Evolutionary conservation across 768 basidiomycete species (phyloP).

Genomic region (Termitomyces heimii): DNA sequence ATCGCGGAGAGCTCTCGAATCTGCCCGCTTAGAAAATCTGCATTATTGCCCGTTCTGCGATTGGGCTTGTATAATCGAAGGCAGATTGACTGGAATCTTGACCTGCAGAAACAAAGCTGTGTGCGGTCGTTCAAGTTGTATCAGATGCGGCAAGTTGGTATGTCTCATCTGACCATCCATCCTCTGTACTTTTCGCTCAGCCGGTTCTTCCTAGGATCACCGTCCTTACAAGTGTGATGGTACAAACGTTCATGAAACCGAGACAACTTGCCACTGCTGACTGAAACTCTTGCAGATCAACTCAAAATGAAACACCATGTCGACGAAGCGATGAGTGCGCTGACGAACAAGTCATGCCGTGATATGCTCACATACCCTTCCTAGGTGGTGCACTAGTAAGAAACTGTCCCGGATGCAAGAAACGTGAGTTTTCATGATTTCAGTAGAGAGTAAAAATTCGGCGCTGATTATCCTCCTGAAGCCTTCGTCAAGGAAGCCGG

Average conservation of each 20-base stretch:
- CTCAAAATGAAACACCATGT: slow-evolving; percentile 61
- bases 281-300: neutral
- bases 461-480: slow-evolving; percentile 17
- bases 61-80: slow-evolving; percentile 72
- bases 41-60: slow-evolving; percentile 93
- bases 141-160: slow-evolving; percentile 70
- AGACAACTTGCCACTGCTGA: neutral
- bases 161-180: slow-evolving; percentile 14
- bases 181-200: neutral
- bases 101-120: slow-evolving; percentile 52
- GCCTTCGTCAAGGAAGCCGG: slow-evolving; percentile 79
- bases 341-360: neutral
- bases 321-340: slow-evolving; percentile 91
- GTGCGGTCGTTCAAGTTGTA: slow-evolving; percentile 73
- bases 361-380: neutral
- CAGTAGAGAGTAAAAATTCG: neutral
- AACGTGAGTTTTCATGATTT: slow-evolving; percentile 40
- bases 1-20: slow-evolving; percentile 73
- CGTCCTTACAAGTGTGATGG: slow-evolving; percentile 77
- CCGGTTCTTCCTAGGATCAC: slow-evolving; percentile 50
- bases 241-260: slow-evolving; percentile 13
- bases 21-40: slow-evolving; percentile 71
- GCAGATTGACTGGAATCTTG: slow-evolving; percentile 56
- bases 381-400: slow-evolving; percentile 77
- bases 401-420: slow-evolving; percentile 81